Base-by-base conservation (phyloP, 1,284 basidiomycete species). In the Tausonia pullulans region DNA sequence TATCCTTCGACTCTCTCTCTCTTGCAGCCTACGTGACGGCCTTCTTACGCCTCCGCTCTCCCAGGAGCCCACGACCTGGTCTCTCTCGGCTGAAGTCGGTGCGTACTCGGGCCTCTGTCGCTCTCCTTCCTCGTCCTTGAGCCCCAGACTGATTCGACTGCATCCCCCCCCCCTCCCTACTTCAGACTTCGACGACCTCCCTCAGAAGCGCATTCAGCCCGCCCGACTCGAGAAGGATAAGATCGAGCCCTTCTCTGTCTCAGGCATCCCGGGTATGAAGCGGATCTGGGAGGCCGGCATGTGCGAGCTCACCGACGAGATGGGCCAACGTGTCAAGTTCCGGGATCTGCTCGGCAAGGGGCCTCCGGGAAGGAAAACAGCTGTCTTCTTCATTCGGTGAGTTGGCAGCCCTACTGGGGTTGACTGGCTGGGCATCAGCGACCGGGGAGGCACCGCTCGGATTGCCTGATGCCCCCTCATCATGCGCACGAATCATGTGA, bases 211-310 rank as follows among this genome's bases (percentile, higher is more conserved):
- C 59, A 69, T 48, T 68, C 67, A 4, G 65, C 52, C 8, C 67
- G 43, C 16, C 53, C 57, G 9, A 60, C 64, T 51, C 63, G 67
- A 56, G 64, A 63, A 46, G 66, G 63, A 45, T 0, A 56, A 53
- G 3, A 58, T 56, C 45, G 66, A 64, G 8, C 65, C 66, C 45
- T 69, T 70, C 8, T 66, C 67, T 10, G 69, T 69, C 41, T 60
- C 55, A 56, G 59, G 69, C 6, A 51, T 70, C n/a, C 74, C 74
- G 0, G 68, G 70, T 8, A 66, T 70, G 60, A 67, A 70, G 3
- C 66, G 67, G 3, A 49, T 75, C 14, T 72, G 69, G 69, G 72
- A 74, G 62, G 74, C 75, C 0, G 71, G 71, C 10, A 72, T 70
- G n/a, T 71, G 70, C 51, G 71, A 73, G 40, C 27, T 77, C 9